These are phyloP conservation scores for Leccinum fuscescens DNA, from an alignment of 1,284 basidiomycete genomes.

Conservation along the genomic window DNA sequence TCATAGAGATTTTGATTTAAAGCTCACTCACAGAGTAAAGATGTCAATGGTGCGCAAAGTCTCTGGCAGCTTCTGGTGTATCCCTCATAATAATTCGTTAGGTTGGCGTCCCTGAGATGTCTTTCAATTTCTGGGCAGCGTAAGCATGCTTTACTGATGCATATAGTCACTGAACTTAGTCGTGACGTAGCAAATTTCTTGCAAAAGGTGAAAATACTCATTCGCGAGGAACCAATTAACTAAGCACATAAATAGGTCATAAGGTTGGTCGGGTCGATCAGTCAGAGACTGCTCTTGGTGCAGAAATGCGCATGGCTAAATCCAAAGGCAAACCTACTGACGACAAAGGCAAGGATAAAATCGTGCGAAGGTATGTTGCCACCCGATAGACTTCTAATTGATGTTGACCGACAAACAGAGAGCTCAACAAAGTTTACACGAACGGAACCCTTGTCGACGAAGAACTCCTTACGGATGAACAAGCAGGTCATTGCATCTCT, in stretches of 20 bases:
- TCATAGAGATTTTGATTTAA: conserved; percentile 90
- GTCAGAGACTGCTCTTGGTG: conserved; percentile 87
- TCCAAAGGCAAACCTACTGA: conserved; percentile 59
- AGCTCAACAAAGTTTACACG: conserved; percentile 94
- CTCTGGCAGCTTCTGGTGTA: neutral
- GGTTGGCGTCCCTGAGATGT: conserved; percentile 95
- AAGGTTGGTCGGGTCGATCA: conserved; percentile 98
- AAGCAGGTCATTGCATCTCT: conserved; percentile 93
- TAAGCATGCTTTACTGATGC: conserved; percentile 40
- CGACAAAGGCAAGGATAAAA: conserved; percentile 66
- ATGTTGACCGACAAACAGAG: conserved; percentile 45
- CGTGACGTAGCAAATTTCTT: conserved; percentile 63
- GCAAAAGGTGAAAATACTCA: conserved; percentile 57
- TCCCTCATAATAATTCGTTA: conserved; percentile 29
- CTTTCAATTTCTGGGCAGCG: conserved; percentile 92
- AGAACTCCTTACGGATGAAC: conserved; percentile 86
- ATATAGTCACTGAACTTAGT: conserved; percentile 5
- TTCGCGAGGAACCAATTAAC: neutral
- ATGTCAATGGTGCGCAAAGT: conserved; percentile 86
- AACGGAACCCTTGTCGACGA: conserved; percentile 96
- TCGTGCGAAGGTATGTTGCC: conserved; percentile 64
- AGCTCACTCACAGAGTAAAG: conserved; percentile 89
- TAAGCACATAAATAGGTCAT: conserved; percentile 59
- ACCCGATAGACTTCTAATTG: neutral
- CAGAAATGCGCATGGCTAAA: conserved; percentile 77